Base-by-base conservation (phyloP, 2,329 filamentous ascomycete species). In the Aspergillus ibericus region DNA sequence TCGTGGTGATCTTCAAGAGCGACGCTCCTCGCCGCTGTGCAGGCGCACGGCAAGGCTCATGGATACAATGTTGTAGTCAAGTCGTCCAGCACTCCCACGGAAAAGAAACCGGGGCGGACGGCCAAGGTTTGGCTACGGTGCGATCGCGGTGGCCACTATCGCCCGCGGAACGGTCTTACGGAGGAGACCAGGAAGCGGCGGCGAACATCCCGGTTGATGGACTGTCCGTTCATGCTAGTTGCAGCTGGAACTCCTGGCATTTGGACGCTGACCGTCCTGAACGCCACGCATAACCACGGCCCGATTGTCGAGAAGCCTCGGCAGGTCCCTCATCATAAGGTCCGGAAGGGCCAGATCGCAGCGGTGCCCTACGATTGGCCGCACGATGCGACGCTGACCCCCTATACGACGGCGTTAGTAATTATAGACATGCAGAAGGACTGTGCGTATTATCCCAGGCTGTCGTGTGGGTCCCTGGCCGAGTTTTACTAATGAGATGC, bases 401-500 rank as follows among this genome's bases (percentile, higher is more conserved):
- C 77, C 22, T 77, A 75, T 59, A 80, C 76, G 5, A 80, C 78
- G 25, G 78, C 78, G 0, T 66, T 81, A 42, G 75, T 80, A 22
- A 70, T 81, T 10, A 77, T 81, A 58, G 78, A 81, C 62, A 80
- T 81, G 78, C 78, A 81, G 60, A 75, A 77, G 53, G 78, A 81
- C 64, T 80, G 78, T 80, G 65, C 56, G 76, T 68, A 34, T 58
- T 12, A 47, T 16, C 20, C 42, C 38, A 34, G 8, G 35, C 4
- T n/a, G 49, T 22, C 10, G 25, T 13, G 47, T 46, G 38, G 47
- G 25, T 35, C 35, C 48, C 12, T 50, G 36, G 22, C 20, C n/a
- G 15, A 25, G 3, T 10, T 12, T 54, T 49, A 52, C 60, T 66
- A 52, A 66, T 52, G 42, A 12, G 27, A 29, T 27, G 16, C 34